A percentile compares a stretch with the other conserved stretches of the same genome.
These are phyloP conservation scores for Ceratocystis lukuohia DNA, from an alignment of 2,329 filamentous ascomycete genomes.

Conservation along the genomic window DNA sequence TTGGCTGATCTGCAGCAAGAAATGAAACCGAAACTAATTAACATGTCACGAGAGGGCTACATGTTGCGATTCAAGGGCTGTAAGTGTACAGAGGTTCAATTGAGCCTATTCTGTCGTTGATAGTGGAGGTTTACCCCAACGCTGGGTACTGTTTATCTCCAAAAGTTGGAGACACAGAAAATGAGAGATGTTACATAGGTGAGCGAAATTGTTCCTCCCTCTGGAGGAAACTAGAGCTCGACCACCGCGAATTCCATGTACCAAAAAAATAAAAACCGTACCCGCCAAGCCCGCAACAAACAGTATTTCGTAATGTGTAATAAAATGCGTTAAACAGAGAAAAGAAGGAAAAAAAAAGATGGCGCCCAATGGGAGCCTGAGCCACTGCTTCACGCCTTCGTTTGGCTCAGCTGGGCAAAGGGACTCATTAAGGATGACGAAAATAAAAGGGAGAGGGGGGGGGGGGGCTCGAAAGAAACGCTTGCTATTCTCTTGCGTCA, in stretches of 20 bases:
- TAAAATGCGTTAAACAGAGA: neutral
- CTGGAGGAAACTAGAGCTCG: neutral
- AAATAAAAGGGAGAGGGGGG: neutral
- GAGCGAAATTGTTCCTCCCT: neutral
- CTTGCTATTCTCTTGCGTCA: neutral
- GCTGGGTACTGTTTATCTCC: neutral
- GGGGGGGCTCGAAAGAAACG: constrained; percentile 3
- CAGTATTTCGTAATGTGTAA: neutral
- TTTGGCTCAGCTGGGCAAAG: neutral
- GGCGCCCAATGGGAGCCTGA: neutral
- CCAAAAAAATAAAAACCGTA: neutral
- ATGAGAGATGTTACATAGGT: neutral
- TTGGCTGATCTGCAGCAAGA: neutral
- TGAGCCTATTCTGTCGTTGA: constrained; percentile 6
- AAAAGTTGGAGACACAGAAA: neutral
- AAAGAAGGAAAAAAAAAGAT: constrained; percentile 1
- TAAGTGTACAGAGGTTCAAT: constrained; percentile 7
- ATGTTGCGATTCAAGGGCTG: neutral
- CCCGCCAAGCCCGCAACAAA: constrained; percentile 1
- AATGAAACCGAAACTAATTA: neutral
- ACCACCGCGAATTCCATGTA: neutral
- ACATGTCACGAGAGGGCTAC: neutral
- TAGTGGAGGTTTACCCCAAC: neutral
- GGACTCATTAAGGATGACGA: neutral
- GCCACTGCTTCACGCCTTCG: neutral